Evolutionary conservation across 805 yeast species (phyloP).

Genomic region (Blastobotrys mokoenaii): DNA sequence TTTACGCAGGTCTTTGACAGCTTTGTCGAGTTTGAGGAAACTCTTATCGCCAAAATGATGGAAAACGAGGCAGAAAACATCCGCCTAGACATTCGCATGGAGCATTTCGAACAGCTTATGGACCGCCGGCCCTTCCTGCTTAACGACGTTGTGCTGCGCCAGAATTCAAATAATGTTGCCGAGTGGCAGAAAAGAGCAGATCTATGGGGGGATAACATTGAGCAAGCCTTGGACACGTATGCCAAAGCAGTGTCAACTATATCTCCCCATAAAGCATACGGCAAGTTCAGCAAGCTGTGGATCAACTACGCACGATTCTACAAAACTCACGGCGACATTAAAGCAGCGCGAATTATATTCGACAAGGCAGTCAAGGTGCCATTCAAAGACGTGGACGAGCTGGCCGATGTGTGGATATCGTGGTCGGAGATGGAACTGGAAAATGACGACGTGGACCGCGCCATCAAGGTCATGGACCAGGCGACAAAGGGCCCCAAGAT

Average conservation of each 20-base stretch:
- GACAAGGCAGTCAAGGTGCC: slow-evolving; percentile 66
- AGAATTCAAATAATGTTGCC: slow-evolving; percentile 50
- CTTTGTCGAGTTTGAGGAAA: slow-evolving; percentile 53
- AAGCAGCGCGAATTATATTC: slow-evolving; percentile 53
- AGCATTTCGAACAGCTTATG: slow-evolving; percentile 45
- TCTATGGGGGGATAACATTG: slow-evolving; percentile 33
- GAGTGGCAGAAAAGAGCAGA: slow-evolving; percentile 62
- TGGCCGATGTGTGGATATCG: slow-evolving; percentile 58
- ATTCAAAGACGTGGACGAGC: slow-evolving; percentile 50
- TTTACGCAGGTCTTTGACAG: slow-evolving; percentile 58
- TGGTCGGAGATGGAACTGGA: slow-evolving; percentile 67
- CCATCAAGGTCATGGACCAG: slow-evolving; percentile 33
- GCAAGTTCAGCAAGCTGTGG: slow-evolving; percentile 55
- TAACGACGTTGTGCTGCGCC: slow-evolving; percentile 60
- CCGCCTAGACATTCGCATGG: slow-evolving; percentile 39
- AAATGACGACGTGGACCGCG: slow-evolving; percentile 38
- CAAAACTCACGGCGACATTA: slow-evolving; percentile 42
- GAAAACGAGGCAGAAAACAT: slow-evolving; percentile 18
- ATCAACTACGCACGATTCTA: slow-evolving; percentile 57
- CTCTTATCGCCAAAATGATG: slow-evolving; percentile 30
- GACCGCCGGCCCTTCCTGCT: slow-evolving; percentile 48
- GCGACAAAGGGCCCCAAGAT: slow-evolving; percentile 36
- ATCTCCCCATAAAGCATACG: slow-evolving; percentile 45
- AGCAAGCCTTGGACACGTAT: slow-evolving; percentile 46
- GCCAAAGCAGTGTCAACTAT: slow-evolving; percentile 59